Evolutionary conservation across 148 eudicot species (phyloP), one percentile per base, ranked within the genome.

Genomic region (Persicaria maculosa): DNA sequence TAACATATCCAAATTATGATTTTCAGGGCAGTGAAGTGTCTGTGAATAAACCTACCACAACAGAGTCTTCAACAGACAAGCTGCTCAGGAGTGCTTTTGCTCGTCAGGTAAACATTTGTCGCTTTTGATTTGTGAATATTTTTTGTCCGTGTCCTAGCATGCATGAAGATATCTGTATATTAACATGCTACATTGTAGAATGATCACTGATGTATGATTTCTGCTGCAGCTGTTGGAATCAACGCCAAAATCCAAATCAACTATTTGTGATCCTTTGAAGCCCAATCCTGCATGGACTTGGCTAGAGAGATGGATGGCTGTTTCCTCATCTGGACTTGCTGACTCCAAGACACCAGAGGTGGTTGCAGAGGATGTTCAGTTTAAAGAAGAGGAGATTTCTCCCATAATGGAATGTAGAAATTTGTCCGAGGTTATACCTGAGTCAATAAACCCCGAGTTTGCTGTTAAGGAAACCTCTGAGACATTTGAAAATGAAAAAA

Each of bases 281-380:
- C 82, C 93, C 22, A 86, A 88, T 80, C 88, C 89, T 3, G 83
- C 95, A 69, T 94, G 98, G 98, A 77, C 79, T 68, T 94, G 98
- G 98, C 81, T 94, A 73, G 98, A 94, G 78, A 86, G 93, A 76
- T 94, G 98, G 98, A 90, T 87, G 97, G 75, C 89, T 12, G 86
- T 81, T 79, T 85, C 89, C 52, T 80, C 86, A 50, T 52, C 77
- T 14, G 80, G 57, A 74, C 71, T 25, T 71, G 43, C 62, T 47
- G 75, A 74, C 50, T 76, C 77, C 11, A 80, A 57, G 47, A 57
- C 25, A 20, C 11, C 62, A 20, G 62, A 64, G 69, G 9, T 64
- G 36, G 11, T 64, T 44, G 45, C 31, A 31, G 69, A 64, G 45
- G 69, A 9, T 61, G 67, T 8, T 0, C 8, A 48, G 52, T 48